These are phyloP conservation scores for Aspergillus floridensis DNA, from an alignment of 2,329 filamentous ascomycete species.

Conservation along the genomic window DNA sequence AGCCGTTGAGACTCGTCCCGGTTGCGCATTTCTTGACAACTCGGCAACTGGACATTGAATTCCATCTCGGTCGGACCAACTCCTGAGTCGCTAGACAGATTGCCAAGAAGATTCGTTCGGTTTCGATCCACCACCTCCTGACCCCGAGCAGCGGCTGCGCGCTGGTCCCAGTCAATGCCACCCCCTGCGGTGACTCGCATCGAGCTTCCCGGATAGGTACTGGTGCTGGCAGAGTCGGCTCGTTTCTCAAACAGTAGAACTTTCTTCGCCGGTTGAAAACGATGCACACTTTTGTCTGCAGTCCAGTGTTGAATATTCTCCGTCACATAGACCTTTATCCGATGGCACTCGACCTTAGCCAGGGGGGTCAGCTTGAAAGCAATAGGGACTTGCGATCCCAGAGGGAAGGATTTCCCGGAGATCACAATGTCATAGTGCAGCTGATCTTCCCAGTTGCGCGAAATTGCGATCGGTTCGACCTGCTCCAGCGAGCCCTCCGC, in stretches of 20 bases:
- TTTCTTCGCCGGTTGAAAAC: conserved; percentile 80
- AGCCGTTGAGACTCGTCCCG: conserved; percentile 65
- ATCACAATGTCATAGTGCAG: conserved; percentile 95
- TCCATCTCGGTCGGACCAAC: conserved; percentile 92
- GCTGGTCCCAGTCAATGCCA: conserved; percentile 66
- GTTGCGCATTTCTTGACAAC: conserved; percentile 76
- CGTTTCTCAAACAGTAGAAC: conserved; percentile 84
- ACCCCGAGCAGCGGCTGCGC: conserved; percentile 56
- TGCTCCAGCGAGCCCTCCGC: conserved; percentile 86
- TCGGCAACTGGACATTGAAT: conserved; percentile 87
- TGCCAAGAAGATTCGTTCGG: conserved; percentile 72
- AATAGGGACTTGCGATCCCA: conserved; percentile 84
- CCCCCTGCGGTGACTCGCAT: conserved; percentile 76
- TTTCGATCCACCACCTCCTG: conserved; percentile 54
- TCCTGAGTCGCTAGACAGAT: conserved; percentile 71
- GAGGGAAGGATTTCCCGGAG: conserved; percentile 89
- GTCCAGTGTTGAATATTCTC: conserved; percentile 92
- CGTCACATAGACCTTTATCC: conserved; percentile 86
- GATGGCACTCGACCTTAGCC: conserved; percentile 89
- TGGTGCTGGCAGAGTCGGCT: conserved; percentile 72
- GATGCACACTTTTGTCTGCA: conserved; percentile 76
- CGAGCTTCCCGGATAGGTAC: conserved; percentile 71
- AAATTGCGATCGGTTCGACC: conserved; percentile 90
- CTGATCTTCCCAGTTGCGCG: conserved; percentile 90
- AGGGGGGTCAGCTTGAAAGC: conserved; percentile 91